A percentile compares a stretch with the other conserved stretches of the same genome.
These are phyloP conservation scores for Phascolomyces articulosus DNA, from an alignment of 371 early-diverging fungal genomes.

Conservation along the genomic window DNA sequence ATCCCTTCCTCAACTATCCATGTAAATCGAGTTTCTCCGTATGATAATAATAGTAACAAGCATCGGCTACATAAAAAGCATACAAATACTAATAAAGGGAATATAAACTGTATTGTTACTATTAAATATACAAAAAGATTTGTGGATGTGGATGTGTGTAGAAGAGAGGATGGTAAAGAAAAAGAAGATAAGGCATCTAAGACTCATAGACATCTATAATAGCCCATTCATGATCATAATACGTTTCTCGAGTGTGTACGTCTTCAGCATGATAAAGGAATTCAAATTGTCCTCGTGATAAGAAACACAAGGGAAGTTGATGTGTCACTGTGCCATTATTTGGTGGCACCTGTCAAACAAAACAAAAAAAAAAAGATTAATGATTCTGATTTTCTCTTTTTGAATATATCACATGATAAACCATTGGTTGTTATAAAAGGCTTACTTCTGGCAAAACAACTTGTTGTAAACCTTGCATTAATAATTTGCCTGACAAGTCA, in stretches of 20 bases:
- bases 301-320: constrained; percentile 59
- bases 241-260: constrained; percentile 57
- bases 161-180: not conserved
- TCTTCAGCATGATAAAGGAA: constrained; percentile 71
- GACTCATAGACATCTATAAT: constrained; percentile 26
- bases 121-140: too few relatives aligned
- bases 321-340: constrained; percentile 31
- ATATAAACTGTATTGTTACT: not conserved
- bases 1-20: too few relatives aligned
- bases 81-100: too few relatives aligned
- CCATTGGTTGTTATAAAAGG: not conserved
- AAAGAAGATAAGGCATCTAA: not conserved
- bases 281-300: constrained; percentile 65
- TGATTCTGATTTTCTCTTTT: too few relatives aligned
- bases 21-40: too few relatives aligned
- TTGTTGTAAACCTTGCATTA: constrained; percentile 66
- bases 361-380: not conserved
- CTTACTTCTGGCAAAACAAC: constrained; percentile 62
- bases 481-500: constrained; percentile 59
- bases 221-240: constrained; percentile 63
- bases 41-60: too few relatives aligned
- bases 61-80: too few relatives aligned
- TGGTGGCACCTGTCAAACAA: constrained; percentile 33
- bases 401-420: not conserved
- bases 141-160: not conserved